These are phyloP conservation scores for Evansstolkia leycettana DNA, from an alignment of 495 filamentous ascomycete species.

Conservation along the genomic window DNA sequence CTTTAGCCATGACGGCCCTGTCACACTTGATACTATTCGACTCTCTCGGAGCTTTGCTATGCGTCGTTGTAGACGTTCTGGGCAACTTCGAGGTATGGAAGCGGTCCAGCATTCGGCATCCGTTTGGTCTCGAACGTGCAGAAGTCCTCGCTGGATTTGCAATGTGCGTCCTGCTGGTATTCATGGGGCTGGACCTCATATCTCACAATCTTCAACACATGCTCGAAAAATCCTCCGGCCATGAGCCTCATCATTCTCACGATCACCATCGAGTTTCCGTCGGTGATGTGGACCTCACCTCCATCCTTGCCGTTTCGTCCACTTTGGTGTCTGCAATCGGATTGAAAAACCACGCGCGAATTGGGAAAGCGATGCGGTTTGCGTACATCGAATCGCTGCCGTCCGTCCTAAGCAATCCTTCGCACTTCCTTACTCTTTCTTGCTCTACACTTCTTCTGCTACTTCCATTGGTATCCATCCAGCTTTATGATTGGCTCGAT, in stretches of 20 bases:
- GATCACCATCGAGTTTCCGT: conserved; percentile 55
- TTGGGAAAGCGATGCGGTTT: conserved; percentile 72
- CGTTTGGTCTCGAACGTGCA: conserved; percentile 82
- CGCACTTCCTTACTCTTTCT: conserved; percentile 82
- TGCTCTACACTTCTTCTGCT: conserved; percentile 72
- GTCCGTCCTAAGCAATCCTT: conserved; percentile 74
- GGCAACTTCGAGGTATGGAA: conserved; percentile 98
- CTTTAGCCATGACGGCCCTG: conserved; percentile 83
- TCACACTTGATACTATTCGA: conserved; percentile 93
- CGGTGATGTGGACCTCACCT: conserved; percentile 70
- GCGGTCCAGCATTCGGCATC: conserved; percentile 80
- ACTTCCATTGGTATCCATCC: conserved; percentile 68
- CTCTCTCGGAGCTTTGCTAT: conserved; percentile 83
- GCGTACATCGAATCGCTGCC: conserved; percentile 73
- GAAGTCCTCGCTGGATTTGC: conserved; percentile 96
- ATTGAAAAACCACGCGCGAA: conserved; percentile 85
- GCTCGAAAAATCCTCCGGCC: conserved; percentile 47
- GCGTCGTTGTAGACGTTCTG: conserved; percentile 82
- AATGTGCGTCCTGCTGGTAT: conserved; percentile 86
- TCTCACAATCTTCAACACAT: conserved; percentile 86
- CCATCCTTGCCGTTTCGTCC: conserved; percentile 73
- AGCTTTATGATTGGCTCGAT: conserved; percentile 69
- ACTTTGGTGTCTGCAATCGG: conserved; percentile 79
- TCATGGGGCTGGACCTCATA: conserved; percentile 92
- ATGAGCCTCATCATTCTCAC: conserved; percentile 60